These are phyloP conservation scores for Euphorbia peplus DNA, from an alignment of 345 rosid species.

Conservation along the genomic window DNA sequence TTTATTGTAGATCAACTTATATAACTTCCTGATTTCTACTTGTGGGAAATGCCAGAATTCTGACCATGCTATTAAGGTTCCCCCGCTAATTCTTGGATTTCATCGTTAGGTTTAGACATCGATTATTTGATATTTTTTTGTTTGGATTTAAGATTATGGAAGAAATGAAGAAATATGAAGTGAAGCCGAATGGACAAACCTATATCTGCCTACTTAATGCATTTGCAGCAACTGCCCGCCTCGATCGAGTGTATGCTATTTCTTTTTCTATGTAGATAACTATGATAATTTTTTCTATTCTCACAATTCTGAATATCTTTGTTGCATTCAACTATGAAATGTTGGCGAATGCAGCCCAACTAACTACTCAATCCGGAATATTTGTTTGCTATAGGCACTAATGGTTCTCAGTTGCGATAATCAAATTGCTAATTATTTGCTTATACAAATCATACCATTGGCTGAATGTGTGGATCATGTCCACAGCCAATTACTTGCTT, in stretches of 20 bases:
- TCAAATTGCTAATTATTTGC: constrained; percentile 6
- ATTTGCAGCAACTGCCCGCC: constrained; percentile 80
- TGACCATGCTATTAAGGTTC: constrained; percentile 64
- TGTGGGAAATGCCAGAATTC: constrained; percentile 89
- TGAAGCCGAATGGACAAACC: constrained; percentile 92
- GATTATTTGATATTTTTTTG: background rate
- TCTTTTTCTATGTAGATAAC: constrained; percentile 11
- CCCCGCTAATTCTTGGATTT: background rate
- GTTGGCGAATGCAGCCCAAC: background rate
- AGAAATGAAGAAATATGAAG: constrained; percentile 87
- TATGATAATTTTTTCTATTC: constrained; percentile 1
- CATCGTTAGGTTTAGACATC: background rate
- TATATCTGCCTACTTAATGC: constrained; percentile 80
- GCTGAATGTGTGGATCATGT: constrained; percentile 1
- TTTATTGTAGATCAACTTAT: constrained; percentile 59
- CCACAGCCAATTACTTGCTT: background rate
- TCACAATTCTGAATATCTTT: constrained; percentile 5
- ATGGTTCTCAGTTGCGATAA: background rate
- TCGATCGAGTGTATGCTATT: constrained; percentile 81
- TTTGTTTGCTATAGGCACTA: background rate
- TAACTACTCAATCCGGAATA: background rate
- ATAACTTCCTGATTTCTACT: constrained; percentile 78
- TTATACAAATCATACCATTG: background rate
- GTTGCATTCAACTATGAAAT: background rate
- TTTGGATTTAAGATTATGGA: constrained; percentile 54